Base-by-base conservation (phyloP, 1,284 basidiomycete genomes). In the Cryptococcus amylolentus region DNA sequence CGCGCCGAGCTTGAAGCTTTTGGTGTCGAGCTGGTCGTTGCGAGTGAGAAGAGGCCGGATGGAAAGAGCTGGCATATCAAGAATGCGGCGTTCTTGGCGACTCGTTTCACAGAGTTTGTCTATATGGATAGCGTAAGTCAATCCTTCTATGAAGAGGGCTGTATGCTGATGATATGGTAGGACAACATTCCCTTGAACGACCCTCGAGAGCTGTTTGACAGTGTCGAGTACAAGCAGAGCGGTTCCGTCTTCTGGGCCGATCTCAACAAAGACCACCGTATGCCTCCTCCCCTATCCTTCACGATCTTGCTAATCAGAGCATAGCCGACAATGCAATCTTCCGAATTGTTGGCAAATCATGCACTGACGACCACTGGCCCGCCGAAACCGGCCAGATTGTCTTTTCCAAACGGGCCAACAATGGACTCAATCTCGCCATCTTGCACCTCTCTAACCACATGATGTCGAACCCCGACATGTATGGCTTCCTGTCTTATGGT, bases 231-330 rank as follows among this genome's bases (percentile, higher is more conserved):
- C 66, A 59, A 72, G 52, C 67, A 77, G 49, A 71, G 66, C 35
- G 70, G 76, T 7, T 70, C 66, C 47, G 80, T 80, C 12, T 80
- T 81, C 64, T 81, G 80, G 80, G 71, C 79, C 2, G 79, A 80
- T 57, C 67, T 79, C 40, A 77, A 78, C 64, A 80, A 79, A 63
- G 80, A 81, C 64, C 75, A 79, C 55, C 76, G 78, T 79, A 49
- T 61, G 78, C 68, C 14, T 16, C n/a, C 14, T 43, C n/a, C 4
- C 13, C 28, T 20, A 18, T 20, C 2, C 39, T 47, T 56, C 12
- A 4, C 18, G 14, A 0, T 35, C 16, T 38, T 5, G 37, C 35
- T 10, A 4, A 37, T 40, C 50, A 48, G 56, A 43, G 28, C 45
- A 5, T 56, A 79, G 76, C 79, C 28, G 73, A 79, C 54, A 81